A percentile compares a stretch with the other conserved stretches of the same genome.
phyloP scores from a whole-genome alignment of 371 early-diverging fungal genomes.

The Parasitella parasitica region DNA sequence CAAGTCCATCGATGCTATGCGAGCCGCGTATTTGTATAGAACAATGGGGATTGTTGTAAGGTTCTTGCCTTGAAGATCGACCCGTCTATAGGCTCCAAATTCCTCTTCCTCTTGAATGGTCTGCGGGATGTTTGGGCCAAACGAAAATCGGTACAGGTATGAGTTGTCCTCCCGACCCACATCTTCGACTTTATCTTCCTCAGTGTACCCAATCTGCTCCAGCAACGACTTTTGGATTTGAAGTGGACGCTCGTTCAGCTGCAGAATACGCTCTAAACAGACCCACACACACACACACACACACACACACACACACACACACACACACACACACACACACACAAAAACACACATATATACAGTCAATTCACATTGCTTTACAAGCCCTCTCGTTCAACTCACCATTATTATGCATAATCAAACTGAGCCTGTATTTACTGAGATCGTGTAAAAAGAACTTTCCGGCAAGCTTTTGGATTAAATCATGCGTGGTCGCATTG shows the following conservation, averaged over 20 bases:
- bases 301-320: too few relatives aligned
- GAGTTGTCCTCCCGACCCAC: slow-evolving; percentile 85
- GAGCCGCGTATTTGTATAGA: slow-evolving; percentile 62
- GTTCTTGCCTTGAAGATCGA: slow-evolving; percentile 62
- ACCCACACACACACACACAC: too few relatives aligned
- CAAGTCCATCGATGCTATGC: slow-evolving; percentile 68
- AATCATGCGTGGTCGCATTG: slow-evolving; percentile 67
- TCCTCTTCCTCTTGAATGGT: slow-evolving; percentile 36
- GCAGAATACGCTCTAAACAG: slow-evolving; percentile 60
- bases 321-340: too few relatives aligned
- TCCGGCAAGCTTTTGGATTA: slow-evolving; percentile 68
- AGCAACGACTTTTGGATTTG: slow-evolving; percentile 67
- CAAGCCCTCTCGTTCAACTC: slow-evolving; percentile 1
- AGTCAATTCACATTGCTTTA: too few relatives aligned
- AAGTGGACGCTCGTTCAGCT: slow-evolving; percentile 68
- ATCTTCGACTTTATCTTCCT: slow-evolving; percentile 74
- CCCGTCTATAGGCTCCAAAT: slow-evolving; percentile 37
- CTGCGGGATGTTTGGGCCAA: slow-evolving; percentile 65
- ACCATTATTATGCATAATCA: slow-evolving; percentile 63
- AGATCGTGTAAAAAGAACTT: slow-evolving; percentile 79
- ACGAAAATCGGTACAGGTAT: slow-evolving; percentile 76
- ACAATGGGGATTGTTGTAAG: slow-evolving; percentile 74
- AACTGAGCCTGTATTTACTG: slow-evolving; percentile 68
- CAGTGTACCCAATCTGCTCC: slow-evolving; percentile 78
- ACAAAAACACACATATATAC: too few relatives aligned